Evolutionary conservation across 345 rosid species (phyloP), one percentile per base, ranked within the genome.

Genomic region (Brassica carinata): DNA sequence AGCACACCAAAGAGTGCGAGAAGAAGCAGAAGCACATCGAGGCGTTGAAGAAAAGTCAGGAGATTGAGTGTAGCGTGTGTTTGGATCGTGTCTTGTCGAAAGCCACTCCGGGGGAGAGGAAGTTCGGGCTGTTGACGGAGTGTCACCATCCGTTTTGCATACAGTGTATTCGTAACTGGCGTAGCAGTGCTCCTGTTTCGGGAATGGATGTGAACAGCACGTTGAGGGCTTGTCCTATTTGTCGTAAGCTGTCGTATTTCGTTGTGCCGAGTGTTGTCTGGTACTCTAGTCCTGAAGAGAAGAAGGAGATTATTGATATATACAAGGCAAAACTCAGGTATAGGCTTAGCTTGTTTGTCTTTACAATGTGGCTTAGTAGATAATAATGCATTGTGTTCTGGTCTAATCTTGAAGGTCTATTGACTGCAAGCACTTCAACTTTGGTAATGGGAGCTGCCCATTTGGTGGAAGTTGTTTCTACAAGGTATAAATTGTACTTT

Each of bases 261-360:
- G 97, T 96, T 80, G 88, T 94, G 76, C 99, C 99, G 1, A 96
- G 97, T 84, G 94, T 87, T 79, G 88, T 96, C 63, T 96, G 99
- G 99, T 92, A 89, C 82, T 89, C 89, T 58, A 72, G 90, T 55
- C 89, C 87, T 57, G 97, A 92, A 61, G 97, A 94, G 82, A 96
- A 96, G 63, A 83, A 86, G 81, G 97, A 90, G 62, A 94, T 96
- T 40, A 77, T 88, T 14, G 97, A 92, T 59, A 85, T 67, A 77
- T 96, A 96, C 87, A 96, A 90, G 91, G 88, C 87, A 40, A 96
- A 91, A 79, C 91, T 96, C 74, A 90, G 96, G 98, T 92, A 86
- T 38, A 55, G 19, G 31, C 66, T 64, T 15, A 7, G 18, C 62
- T 17, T 55, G 62, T 1, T 43, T 55, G 26, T 62, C 9, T 62